phyloP scores from a whole-genome alignment of 306 rosid genomes.

The Quillaja saponaria region DNA sequence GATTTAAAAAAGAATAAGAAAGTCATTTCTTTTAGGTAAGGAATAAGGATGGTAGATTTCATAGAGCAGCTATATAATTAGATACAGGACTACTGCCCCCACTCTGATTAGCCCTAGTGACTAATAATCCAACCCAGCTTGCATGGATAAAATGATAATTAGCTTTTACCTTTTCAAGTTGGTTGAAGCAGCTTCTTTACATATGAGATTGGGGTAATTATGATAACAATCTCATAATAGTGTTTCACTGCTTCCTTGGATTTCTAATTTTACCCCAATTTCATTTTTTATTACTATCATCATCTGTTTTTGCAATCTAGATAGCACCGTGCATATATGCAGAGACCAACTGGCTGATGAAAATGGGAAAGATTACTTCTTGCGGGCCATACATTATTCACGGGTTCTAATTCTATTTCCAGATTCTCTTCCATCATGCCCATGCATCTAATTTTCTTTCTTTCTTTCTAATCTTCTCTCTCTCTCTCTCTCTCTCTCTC shows the following conservation, averaged over 20 bases:
- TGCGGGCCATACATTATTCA: constrained; percentile 78
- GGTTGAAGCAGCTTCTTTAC: constrained; percentile 33
- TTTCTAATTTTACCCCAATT: constrained; percentile 32
- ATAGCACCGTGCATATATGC: constrained; percentile 44
- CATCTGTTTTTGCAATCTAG: no score
- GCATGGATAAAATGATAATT: no score
- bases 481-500: no score
- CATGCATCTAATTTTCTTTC: no score
- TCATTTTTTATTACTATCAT: constrained; percentile 10
- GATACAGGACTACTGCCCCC: neutral
- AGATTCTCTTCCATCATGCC: constrained; percentile 44
- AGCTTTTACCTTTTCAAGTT: constrained; percentile 32
- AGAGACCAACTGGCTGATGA: constrained; percentile 36
- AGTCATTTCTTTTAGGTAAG: no score
- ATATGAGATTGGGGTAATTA: no score
- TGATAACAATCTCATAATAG: constrained; percentile 38
- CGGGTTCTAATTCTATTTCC: constrained; percentile 72
- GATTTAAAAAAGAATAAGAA: no score
- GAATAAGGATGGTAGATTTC: no score
- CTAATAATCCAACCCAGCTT: neutral
- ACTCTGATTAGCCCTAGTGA: constrained; percentile 1
- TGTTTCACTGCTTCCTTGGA: constrained; percentile 30
- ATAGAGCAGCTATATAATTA: no score
- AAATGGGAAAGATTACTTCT: constrained; percentile 43
- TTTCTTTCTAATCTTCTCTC: no score